Conservation (phyloP, 306 rosid species). For the Quillaja saponaria region DNA sequence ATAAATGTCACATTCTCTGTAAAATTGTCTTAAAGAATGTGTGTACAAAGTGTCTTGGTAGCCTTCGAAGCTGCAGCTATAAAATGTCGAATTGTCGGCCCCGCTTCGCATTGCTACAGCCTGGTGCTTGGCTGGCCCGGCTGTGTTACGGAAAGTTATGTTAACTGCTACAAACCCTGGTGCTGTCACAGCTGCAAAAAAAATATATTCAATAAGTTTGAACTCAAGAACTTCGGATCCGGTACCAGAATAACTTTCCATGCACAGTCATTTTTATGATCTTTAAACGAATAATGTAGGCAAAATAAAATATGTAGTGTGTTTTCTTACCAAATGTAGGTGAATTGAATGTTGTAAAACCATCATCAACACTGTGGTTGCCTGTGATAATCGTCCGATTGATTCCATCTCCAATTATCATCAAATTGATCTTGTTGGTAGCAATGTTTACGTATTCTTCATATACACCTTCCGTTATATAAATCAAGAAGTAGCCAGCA, state of each 20-base stretch:
- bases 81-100: slow-evolving; percentile 67
- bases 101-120: slow-evolving; percentile 77
- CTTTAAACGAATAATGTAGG: no score
- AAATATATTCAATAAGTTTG: no score
- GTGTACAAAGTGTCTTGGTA: slow-evolving; percentile 86
- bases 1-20: slow-evolving; percentile 76
- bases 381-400: slow-evolving; percentile 73
- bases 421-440: slow-evolving; percentile 56
- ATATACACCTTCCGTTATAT: slow-evolving; percentile 59
- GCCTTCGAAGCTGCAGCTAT: slow-evolving; percentile 78
- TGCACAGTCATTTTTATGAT: no score
- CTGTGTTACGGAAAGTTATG: slow-evolving; percentile 76
- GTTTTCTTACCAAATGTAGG: slow-evolving; percentile 68
- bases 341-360: slow-evolving; percentile 78
- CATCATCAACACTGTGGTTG: slow-evolving; percentile 62
- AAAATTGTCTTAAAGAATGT: slow-evolving; percentile 73
- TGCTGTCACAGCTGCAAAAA: slow-evolving; percentile 59
- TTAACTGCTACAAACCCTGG: slow-evolving; percentile 67
- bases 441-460: slow-evolving; percentile 62
- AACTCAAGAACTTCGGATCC: no score
- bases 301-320: no score
- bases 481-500: slow-evolving; percentile 63
- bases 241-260: no score
- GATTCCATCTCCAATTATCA: slow-evolving; percentile 81
- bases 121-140: slow-evolving; percentile 76